phyloP scores from a whole-genome alignment of 805 yeast genomes.

The Saturnispora ahearnii region DNA sequence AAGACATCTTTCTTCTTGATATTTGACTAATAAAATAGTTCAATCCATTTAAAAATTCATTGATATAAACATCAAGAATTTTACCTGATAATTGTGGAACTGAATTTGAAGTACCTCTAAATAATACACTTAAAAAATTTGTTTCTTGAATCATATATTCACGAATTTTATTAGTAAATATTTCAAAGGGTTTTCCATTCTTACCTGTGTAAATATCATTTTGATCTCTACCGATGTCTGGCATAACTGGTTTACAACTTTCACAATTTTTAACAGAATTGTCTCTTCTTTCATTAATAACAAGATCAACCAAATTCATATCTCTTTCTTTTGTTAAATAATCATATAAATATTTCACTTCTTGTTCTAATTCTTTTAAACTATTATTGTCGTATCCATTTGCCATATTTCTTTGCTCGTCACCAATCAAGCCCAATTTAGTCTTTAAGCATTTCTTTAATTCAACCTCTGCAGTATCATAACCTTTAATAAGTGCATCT shows the following conservation, averaged over 20 bases:
- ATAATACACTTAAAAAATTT: conserved; percentile 13
- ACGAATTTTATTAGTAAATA: conserved; percentile 13
- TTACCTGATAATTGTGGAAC: conserved; percentile 45
- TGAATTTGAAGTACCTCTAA: conserved; percentile 33
- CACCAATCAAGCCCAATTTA: conserved; percentile 28
- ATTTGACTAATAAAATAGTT: conserved; percentile 32
- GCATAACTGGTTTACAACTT: conserved; percentile 34
- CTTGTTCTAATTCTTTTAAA: conserved; percentile 29
- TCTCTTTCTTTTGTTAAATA: conserved; percentile 32
- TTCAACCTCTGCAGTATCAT: conserved; percentile 48
- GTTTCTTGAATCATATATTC: conserved; percentile 16
- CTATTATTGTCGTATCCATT: conserved; percentile 25
- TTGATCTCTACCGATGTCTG: conserved; percentile 22
- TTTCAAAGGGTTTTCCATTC: conserved; percentile 12
- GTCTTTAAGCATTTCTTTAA: conserved; percentile 41
- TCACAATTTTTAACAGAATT: conserved; percentile 32
- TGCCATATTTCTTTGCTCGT: conserved; percentile 2
- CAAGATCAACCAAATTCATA: conserved; percentile 26
- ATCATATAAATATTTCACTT: conserved; percentile 33
- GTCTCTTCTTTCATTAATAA: conserved; percentile 35
- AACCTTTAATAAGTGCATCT: conserved; percentile 46
- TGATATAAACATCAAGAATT: conserved; percentile 42
- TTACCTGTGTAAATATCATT: conserved; percentile 26
- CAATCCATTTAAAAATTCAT: conserved; percentile 32
- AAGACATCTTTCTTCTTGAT: conserved; percentile 34